Evolutionary conservation across 331 rosid species (phyloP).

Genomic region (Quercus lobata): DNA sequence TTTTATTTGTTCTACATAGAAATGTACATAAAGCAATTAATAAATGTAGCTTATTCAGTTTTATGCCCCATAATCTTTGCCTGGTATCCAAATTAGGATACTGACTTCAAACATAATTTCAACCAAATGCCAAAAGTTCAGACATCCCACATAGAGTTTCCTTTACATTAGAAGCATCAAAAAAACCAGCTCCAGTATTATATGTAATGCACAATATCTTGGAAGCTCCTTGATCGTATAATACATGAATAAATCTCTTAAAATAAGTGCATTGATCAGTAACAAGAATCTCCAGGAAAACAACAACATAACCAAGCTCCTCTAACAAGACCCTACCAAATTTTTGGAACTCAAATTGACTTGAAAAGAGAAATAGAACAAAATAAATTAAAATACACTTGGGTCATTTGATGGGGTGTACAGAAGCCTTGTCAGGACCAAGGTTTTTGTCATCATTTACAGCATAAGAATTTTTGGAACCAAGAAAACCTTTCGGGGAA

Average conservation of each 20-base stretch:
- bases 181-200: neutral
- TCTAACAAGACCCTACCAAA: neutral
- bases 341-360: neutral
- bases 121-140: neutral
- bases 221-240: neutral
- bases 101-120: neutral
- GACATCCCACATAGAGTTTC: neutral
- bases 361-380: neutral
- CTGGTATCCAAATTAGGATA: neutral
- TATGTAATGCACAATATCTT: neutral
- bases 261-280: neutral
- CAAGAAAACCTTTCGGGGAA: neutral
- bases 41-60: no score
- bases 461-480: neutral
- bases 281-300: neutral
- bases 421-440: neutral
- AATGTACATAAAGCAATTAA: neutral
- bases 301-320: neutral
- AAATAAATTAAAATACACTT: neutral
- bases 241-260: neutral
- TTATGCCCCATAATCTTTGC: neutral
- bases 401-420: neutral
- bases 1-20: neutral
- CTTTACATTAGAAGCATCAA: neutral
- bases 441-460: neutral